Conservation (phyloP, 176 grass and related monocot species). For the Aegilops longissima region DNA sequence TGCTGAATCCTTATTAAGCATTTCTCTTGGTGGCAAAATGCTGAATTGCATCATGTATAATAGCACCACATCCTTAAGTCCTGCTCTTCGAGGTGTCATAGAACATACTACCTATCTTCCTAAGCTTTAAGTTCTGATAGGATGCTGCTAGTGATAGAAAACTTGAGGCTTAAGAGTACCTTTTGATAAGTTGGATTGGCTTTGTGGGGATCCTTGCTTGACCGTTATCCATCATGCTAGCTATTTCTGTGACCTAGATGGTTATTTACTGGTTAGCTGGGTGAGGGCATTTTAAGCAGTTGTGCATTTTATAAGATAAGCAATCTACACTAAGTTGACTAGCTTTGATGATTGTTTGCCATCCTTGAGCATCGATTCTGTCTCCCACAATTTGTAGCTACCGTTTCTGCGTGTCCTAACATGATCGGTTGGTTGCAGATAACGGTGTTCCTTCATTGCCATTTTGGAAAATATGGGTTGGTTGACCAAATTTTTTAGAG, state of each 20-base stretch:
- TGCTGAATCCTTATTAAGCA: not conserved
- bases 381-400: not conserved
- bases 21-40: not conserved
- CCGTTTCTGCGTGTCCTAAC: not conserved
- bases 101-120: not conserved
- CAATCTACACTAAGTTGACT: not conserved
- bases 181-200: not conserved
- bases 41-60: not conserved
- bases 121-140: not conserved
- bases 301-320: not conserved
- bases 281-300: not conserved
- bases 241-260: not conserved
- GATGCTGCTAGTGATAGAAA: not conserved
- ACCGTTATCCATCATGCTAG: not conserved
- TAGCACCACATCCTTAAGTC: not conserved
- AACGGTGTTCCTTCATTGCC: not conserved
- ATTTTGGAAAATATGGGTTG: slow-evolving; percentile 57
- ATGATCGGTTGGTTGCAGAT: slow-evolving; percentile 21
- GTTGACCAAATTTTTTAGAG: slow-evolving; percentile 88
- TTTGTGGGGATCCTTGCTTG: not conserved
- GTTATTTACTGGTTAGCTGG: not conserved
- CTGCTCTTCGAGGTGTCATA: not conserved
- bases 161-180: not conserved
- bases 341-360: not conserved
- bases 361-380: not conserved